Conservation (phyloP, 148 eudicot species). For the Gaultheria prostrata region DNA sequence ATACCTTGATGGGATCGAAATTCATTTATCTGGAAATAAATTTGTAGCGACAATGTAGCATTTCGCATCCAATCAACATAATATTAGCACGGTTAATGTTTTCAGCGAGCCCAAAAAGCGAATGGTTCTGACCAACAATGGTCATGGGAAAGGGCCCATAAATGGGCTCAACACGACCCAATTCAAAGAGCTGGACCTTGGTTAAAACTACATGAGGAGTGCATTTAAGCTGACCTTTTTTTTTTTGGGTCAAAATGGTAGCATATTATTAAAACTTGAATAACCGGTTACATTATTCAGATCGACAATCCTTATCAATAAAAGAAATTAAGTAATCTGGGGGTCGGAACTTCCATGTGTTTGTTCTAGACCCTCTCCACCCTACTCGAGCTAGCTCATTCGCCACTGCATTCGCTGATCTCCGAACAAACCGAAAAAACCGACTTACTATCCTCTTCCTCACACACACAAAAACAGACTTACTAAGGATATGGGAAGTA, state of each 20-base stretch:
- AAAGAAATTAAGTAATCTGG: too few relatives aligned
- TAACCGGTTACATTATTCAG: too few relatives aligned
- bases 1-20: neutral
- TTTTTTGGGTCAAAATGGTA: too few relatives aligned
- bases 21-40: neutral
- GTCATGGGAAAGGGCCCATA: neutral
- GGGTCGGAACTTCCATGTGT: too few relatives aligned
- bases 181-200: neutral
- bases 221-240: slow-evolving; percentile 1
- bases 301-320: too few relatives aligned
- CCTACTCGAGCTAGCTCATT: too few relatives aligned
- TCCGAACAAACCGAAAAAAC: too few relatives aligned
- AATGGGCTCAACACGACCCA: neutral
- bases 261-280: too few relatives aligned
- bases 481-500: slow-evolving; percentile 99
- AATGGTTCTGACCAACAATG: neutral
- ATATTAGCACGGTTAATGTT: neutral
- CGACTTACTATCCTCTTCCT: too few relatives aligned
- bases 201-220: neutral
- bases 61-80: neutral
- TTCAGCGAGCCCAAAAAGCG: neutral
- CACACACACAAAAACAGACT: too few relatives aligned
- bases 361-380: too few relatives aligned
- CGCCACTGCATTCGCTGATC: too few relatives aligned
- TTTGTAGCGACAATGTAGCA: neutral